Percentiles rank a stretch among this genome's conserved stretches.
Evolutionary conservation across 148 eudicot species (phyloP).

Genomic region (Silene latifolia): DNA sequence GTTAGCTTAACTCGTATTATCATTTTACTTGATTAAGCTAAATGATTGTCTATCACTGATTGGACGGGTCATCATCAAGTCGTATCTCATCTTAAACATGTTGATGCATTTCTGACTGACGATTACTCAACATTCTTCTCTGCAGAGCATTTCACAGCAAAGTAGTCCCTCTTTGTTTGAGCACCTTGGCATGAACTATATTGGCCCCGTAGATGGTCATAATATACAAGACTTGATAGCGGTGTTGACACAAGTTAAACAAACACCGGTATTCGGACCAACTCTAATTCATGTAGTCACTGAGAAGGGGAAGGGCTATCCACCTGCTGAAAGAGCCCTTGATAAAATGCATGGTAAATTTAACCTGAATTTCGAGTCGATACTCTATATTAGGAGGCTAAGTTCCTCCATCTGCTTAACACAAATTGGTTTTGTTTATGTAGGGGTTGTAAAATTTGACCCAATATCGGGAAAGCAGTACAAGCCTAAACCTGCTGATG

Average conservation of each 20-base stretch:
- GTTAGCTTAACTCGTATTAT: too few species aligned
- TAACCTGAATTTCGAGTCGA: not conserved
- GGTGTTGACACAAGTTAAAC: constrained; percentile 54
- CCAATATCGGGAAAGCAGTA: constrained; percentile 58
- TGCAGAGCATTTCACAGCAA: constrained; percentile 27
- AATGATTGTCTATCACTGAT: too few species aligned
- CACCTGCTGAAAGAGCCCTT: constrained; percentile 67
- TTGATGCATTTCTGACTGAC: too few species aligned
- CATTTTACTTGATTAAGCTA: too few species aligned
- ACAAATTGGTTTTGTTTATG: not conserved
- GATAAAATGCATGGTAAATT: constrained; percentile 80
- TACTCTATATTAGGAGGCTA: not conserved
- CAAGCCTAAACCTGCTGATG: constrained; percentile 39
- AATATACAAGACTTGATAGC: constrained; percentile 53
- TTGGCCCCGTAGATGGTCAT: constrained; percentile 82
- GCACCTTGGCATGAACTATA: constrained; percentile 67
- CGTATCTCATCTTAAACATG: too few species aligned
- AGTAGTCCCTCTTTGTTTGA: constrained; percentile 59
- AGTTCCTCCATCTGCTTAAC: not conserved
- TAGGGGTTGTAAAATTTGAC: constrained; percentile 73
- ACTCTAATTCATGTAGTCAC: constrained; percentile 70
- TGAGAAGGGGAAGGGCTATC: constrained; percentile 80
- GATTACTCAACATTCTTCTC: not conserved
- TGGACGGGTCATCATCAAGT: too few species aligned
- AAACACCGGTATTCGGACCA: constrained; percentile 58